Base-by-base conservation (phyloP, 306 rosid species). In the Cercis canadensis region DNA sequence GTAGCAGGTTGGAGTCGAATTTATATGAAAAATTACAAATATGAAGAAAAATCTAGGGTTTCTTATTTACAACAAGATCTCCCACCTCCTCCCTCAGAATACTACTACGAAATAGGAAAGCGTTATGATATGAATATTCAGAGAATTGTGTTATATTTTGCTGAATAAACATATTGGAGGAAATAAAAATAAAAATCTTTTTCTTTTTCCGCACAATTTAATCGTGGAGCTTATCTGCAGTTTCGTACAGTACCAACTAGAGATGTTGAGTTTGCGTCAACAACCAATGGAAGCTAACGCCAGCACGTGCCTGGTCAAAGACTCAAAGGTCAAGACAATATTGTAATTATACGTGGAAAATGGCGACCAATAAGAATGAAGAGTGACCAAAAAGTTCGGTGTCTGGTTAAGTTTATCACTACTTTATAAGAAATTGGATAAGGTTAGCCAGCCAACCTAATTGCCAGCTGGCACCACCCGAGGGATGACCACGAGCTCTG, bases 391-490 rank as follows among this genome's bases (percentile, higher is more conserved):
- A 7, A 7, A 11, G 32, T 0, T 0, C 4, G n/a, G 29, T 0
- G n/a, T 10, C 10, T 0, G 0, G n/a, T 83, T 78, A 45, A 70
- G 61, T 0, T 40, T 78, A 78, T 8, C 6, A 5, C 0, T 11
- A 21, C 65, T 59, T 57, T 14, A 70, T 45, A 67, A 45, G 78
- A 51, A 75, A 70, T 1, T 78, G 87, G 83, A 82, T 82, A 82
- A 82, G 81, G 83, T 78, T 70, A 16, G 73, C 14, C n/a, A 78
- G 69, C 74, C 62, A 60, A 74, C 61, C 15, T 15, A 15, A n/a
- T 12, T 70, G 81, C 73, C 84, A 83, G 87, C 79, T 66, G 84
- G 84, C 84, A 71, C 44, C 65, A 70, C 76, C 62, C 62, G 71
- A 71, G 0, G 50, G 66, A 60, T 71, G 81, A 67, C 73, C 84